Base-by-base conservation (phyloP, 495 filamentous ascomycete species). In the Saxophila tyrrhenica region DNA sequence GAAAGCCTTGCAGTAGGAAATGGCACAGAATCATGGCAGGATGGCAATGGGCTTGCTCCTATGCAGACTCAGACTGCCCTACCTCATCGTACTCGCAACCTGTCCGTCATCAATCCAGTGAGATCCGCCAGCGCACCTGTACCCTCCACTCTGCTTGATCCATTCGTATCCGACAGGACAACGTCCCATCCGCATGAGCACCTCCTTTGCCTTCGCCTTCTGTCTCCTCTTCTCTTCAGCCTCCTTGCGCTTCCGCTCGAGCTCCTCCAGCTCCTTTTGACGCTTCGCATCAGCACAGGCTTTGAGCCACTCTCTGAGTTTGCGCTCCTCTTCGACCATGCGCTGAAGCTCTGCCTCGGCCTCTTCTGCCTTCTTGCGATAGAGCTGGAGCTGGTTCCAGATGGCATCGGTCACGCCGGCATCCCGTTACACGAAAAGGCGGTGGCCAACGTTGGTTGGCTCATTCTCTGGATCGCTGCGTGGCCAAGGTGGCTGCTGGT, bases 101-200 rank as follows among this genome's bases (percentile, higher is more conserved):
- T 56, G 53, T 17, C 15, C 45, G 58, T 72, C 64, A 45, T 65
- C 72, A 57, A 76, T 62, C 56, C 77, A 67, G 57, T 75, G 65
- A 45, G 69, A 72, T 58, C 65, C 75, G 62, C 71, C 77, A 65
- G 76, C 77, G 78, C 65, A 81, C 65, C 73, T 68, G 62, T 74
- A 64, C 17, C 65, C 68, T 24, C 43, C 29, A 19, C 13, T n/a
- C 51, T 71, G 64, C 57, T 65, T 69, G 46, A 68, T 65, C 69
- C 69, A 71, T 44, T 50, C 25, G 47, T 25, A 71, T 16, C 68
- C 69, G 55, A 46, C 48, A 24, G 51, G 51, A 60, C 69, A 71
- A 24, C 57, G 29, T 19, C 66, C 69, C 65, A 71, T 59, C 22
- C 50, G 19, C 54, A 51, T 59, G 53, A 71, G 55, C 29, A 35